Base-by-base conservation (phyloP, 2,329 filamentous ascomycete species). In the Aspergillus eucalypticola region DNA sequence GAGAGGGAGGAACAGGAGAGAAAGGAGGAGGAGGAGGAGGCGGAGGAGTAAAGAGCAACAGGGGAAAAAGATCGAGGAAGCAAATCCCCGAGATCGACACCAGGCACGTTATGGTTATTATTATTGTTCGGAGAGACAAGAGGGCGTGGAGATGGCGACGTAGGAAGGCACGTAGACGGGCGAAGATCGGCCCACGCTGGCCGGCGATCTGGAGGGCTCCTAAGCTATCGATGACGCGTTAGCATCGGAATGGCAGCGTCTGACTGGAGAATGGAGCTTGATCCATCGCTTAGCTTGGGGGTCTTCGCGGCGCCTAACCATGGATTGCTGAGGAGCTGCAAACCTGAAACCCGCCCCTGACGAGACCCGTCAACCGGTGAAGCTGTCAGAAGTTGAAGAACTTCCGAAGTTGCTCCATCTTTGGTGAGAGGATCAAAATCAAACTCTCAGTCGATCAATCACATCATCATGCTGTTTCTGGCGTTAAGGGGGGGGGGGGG, bases 161-260 rank as follows among this genome's bases (percentile, higher is more conserved):
- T 55, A 62, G 46, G 54, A 51, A 60, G 54, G 54, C 56, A 51
- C 42, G 54, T 54, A 57, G 56, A 15, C 54, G 42, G 50, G 48
- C 29, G 64, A 64, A 51, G 64, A 67, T 64, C 65, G 63, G 59
- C 61, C 60, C 64, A 66, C 59, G 49, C 53, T 49, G 39, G 56
- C 57, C 54, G 59, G 54, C 59, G 63, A 67, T 64, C 58, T 61
- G 53, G 57, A 63, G 35, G 39, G 29, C 50, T 38, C 35, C 50
- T 39, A 21, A 39, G 32, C 41, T 25, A 41, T 54, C 60, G 61
- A 64, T 66, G 63, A 66, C 63, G 63, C 63, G 63, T 65, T 65
- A 59, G 59, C 58, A 35, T 53, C 41, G 48, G 50, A 55, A 32
- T 59, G 54, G 5, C 11, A 25, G 11, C 21, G 21, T 23, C 57